Evolutionary conservation across 495 filamentous ascomycete species (phyloP).

Genomic region (Xylaria intraflava): DNA sequence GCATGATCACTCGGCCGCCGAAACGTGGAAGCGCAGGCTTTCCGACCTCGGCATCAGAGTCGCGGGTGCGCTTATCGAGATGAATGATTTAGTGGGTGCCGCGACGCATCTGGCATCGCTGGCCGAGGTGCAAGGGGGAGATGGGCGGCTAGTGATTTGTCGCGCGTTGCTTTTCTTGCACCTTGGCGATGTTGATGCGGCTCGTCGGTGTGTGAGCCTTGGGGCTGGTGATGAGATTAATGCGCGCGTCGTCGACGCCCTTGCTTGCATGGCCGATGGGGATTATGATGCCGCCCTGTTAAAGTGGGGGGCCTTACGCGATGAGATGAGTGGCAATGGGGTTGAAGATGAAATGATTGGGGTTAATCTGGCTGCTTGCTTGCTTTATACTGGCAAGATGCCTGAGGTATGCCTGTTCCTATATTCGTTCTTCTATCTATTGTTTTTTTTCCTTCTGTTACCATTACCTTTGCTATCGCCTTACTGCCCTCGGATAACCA

Average conservation of each 20-base stretch:
- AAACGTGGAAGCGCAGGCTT: constrained; percentile 63
- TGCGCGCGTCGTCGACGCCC: constrained; percentile 47
- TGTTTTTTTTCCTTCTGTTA: not conserved
- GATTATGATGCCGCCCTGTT: constrained; percentile 56
- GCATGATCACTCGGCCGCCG: constrained; percentile 40
- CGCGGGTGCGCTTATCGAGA: constrained; percentile 77
- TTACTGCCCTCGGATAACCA: not conserved
- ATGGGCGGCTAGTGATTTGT: constrained; percentile 30
- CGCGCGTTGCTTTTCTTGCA: constrained; percentile 64
- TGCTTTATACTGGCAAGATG: constrained; percentile 72
- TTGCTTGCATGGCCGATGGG: constrained; percentile 74
- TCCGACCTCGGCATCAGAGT: constrained; percentile 70
- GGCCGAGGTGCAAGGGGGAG: constrained; percentile 25
- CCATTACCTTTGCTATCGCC: not conserved
- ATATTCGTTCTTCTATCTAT: not conserved
- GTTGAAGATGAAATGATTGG: constrained; percentile 52
- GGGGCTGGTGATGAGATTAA: constrained; percentile 17
- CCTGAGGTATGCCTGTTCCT: constrained; percentile 51
- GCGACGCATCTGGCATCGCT: constrained; percentile 55
- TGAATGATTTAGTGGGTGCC: constrained; percentile 79
- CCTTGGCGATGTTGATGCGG: constrained; percentile 68
- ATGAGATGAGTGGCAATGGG: constrained; percentile 25
- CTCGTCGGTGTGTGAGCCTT: constrained; percentile 43
- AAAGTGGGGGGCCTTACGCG: constrained; percentile 55
- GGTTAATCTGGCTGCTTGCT: constrained; percentile 75